Base-by-base conservation (phyloP, 495 filamentous ascomycete species). In the Mytilinidion resinicola region DNA sequence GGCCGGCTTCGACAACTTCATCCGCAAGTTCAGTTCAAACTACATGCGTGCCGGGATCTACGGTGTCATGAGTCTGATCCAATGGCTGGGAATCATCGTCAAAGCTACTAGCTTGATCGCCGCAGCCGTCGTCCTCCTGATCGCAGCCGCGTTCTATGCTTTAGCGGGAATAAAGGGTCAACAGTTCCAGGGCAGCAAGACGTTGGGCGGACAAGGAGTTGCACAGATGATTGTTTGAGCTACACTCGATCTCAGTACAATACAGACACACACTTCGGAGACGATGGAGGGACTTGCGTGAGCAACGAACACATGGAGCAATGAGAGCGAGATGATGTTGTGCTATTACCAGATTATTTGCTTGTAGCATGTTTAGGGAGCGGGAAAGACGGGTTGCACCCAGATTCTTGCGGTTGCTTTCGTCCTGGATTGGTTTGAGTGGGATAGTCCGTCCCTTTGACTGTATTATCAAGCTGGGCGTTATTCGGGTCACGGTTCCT, bases 11-110 rank as follows among this genome's bases (percentile, higher is more conserved):
- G 95, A 97, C 69, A 77, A 74, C 62, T 88, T 92, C 73, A 92
- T 99, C 72, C 90, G 93, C 70, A 82, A 79, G 47, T 90, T 99
- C 77, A 89, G 89, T 41, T 90, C 91, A 48, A 96, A 96, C 76
- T 96, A 88, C 78, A 96, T 92, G 87, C 91, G 95, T 73, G 92
- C 91, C n/a, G 87, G 75, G 51, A 85, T 95, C 73, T 99, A 99
- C 74, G 68, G 73, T 56, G 73, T 81, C 67, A 89, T 96, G 85
- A 88, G 85, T 66, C 63, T 84, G 42, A 73, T 93, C 36, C 90
- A 96, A 69, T 97, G 86, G 83, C 73, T 92, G 51, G 91, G 88
- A 67, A 57, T 85, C 34, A 77, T 91, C 46, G 61, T 79, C 36
- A 51, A 63, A 1, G 70, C 78, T 11, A 88, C 83, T 19, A 88